Evolutionary conservation across 2,329 filamentous ascomycete genomes (phyloP), one percentile per base, ranked within the genome.

Genomic region (Pezicula radicicola): DNA sequence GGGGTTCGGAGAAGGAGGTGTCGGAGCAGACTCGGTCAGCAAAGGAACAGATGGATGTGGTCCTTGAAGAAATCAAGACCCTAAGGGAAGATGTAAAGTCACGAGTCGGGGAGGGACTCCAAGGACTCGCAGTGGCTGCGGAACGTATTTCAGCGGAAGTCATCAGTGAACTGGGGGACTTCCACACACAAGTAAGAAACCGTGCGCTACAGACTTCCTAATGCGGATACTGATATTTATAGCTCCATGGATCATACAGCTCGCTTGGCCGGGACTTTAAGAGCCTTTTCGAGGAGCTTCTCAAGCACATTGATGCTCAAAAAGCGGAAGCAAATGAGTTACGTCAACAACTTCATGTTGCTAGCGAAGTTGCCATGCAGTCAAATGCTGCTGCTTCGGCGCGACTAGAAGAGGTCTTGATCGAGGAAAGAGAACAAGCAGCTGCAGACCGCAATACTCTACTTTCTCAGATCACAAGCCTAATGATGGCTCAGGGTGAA

Each of bases 131-230:
- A 2, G 80, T 80, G 10, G 91, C 92, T 9, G 91, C 93, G 2
- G 90, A 93, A 70, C 85, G 88, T 50, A 97, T 97, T 56, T 91
- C 91, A 0, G 88, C 87, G 12, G 93, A 95, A 61, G 92, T 97
- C 45, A 82, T 96, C 53, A 87, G 81, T 53, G 93, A 97, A 69
- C 80, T 99, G 54, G 81, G 84, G 30, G 79, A 81, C n/a, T 95
- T 97, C 63, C 91, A 97, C 68, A 81, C 77, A 46, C 85, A 85
- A 68, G 77, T 76, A 70, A 65, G 69, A 47, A 27, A 30, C 19
- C 6, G 7, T 9, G 37, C 12, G 7, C 25, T 18, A 41, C 2
- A 27, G 10, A 30, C 7, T 30, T 30, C 28, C 28, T 30, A n/a
- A 48, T 45, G 15, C 40, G 18, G n/a, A 49, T 35, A 51, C 60